A percentile compares a stretch with the other conserved stretches of the same genome.
These are phyloP conservation scores for Gracilaria gracilis DNA, from an alignment of 23 red algal species.

Conservation along the genomic window DNA sequence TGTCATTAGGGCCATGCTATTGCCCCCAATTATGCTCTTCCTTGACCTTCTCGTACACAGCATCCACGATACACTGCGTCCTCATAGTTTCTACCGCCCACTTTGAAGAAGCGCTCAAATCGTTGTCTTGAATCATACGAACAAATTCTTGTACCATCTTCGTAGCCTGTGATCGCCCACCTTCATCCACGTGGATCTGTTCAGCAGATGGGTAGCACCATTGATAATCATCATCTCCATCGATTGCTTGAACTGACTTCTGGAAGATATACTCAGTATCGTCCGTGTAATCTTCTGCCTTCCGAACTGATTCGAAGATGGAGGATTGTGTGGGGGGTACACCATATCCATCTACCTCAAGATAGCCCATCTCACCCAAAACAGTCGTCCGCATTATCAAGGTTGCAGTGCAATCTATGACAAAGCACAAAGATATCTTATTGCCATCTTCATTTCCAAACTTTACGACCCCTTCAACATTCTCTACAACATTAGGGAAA, in stretches of 20 bases:
- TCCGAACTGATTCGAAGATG: neutral
- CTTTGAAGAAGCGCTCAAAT: constrained; percentile 8
- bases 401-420: constrained; percentile 32
- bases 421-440: constrained; percentile 42
- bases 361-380: constrained; percentile 45
- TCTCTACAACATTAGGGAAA: neutral
- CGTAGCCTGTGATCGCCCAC: constrained; percentile 16
- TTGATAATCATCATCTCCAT: constrained; percentile 25
- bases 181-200: constrained; percentile 2
- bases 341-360: constrained; percentile 66
- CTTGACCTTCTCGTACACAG: constrained; percentile 21
- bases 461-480: constrained; percentile 18
- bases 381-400: constrained; percentile 20
- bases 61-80: constrained; percentile 52
- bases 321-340: constrained; percentile 23
- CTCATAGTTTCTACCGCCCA: constrained; percentile 49
- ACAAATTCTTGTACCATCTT: constrained; percentile 60
- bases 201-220: constrained; percentile 13
- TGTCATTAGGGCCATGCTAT: too few species aligned
- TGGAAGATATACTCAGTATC: neutral
- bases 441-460: constrained; percentile 32
- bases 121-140: constrained; percentile 26
- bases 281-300: neutral
- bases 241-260: constrained; percentile 19
- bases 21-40: too few species aligned